Evolutionary conservation across 2,329 filamentous ascomycete species (phyloP).

Genomic region (Fusarium coicis): DNA sequence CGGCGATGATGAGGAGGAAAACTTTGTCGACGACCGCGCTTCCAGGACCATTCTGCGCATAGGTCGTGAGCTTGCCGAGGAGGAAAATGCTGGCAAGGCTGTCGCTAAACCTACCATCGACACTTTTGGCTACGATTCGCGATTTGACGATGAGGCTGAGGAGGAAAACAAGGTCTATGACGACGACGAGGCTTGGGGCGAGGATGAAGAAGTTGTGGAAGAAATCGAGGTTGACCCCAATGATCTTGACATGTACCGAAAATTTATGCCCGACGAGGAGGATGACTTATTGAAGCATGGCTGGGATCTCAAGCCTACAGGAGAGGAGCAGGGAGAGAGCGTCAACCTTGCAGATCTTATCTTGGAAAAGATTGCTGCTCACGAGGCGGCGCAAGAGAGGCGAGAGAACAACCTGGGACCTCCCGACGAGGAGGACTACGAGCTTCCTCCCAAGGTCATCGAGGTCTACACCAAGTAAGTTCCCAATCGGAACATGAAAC

Average conservation of each 20-base stretch:
- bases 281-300: slow-evolving; percentile 78
- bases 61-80: slow-evolving; percentile 87
- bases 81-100: slow-evolving; percentile 66
- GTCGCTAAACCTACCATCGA: slow-evolving; percentile 58
- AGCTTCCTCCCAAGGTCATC: slow-evolving; percentile 89
- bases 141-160: slow-evolving; percentile 70
- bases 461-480: slow-evolving; percentile 90
- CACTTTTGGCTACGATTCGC: slow-evolving; percentile 81
- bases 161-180: slow-evolving; percentile 56
- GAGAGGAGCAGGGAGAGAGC: slow-evolving; percentile 60
- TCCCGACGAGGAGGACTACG: slow-evolving; percentile 83
- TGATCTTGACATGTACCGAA: slow-evolving; percentile 90
- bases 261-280: slow-evolving; percentile 81
- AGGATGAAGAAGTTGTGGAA: slow-evolving; percentile 78
- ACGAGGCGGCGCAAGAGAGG: slow-evolving; percentile 75
- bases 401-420: slow-evolving; percentile 57
- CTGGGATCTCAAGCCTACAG: slow-evolving; percentile 60
- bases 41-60: slow-evolving; percentile 90
- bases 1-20: slow-evolving; percentile 69
- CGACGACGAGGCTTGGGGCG: slow-evolving; percentile 77
- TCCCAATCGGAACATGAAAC: too few species aligned
- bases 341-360: slow-evolving; percentile 94
- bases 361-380: slow-evolving; percentile 90
- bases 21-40: slow-evolving; percentile 87
- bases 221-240: slow-evolving; percentile 86